Evolutionary conservation across 495 filamentous ascomycete genomes (phyloP).

Genomic region (Penicillium paradoxum): DNA sequence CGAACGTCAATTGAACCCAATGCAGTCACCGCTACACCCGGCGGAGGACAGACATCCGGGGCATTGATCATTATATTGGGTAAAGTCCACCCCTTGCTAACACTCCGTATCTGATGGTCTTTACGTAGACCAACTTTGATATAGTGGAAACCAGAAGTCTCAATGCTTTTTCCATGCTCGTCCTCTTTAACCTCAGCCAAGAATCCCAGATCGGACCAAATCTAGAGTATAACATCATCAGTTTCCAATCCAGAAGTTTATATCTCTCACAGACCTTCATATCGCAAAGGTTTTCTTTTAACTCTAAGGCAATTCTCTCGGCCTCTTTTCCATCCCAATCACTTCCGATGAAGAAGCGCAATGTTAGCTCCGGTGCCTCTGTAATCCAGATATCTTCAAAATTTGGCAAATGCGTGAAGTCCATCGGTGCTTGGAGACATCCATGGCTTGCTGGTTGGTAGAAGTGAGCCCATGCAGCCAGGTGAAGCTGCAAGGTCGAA

Average conservation of each 20-base stretch:
- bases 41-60: conserved; percentile 17
- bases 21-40: conserved; percentile 8
- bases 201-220: conserved; percentile 35
- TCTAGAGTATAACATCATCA: conserved; percentile 9
- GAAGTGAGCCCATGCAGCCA: conserved; percentile 11
- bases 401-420: conserved; percentile 1
- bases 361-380: conserved; percentile 26
- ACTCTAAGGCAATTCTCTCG: conserved; percentile 10
- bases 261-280: conserved; percentile 22
- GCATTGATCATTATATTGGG: conserved; percentile 16
- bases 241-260: neutral
- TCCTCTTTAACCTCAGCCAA: conserved; percentile 19
- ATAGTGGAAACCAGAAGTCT: neutral
- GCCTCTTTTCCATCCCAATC: neutral
- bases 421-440: neutral
- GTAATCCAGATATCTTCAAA: conserved; percentile 24
- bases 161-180: neutral
- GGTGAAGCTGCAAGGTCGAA: conserved; percentile 14
- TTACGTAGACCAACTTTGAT: conserved; percentile 27
- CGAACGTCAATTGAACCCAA: conserved; percentile 23
- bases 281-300: conserved; percentile 22
- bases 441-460: neutral
- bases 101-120: neutral
- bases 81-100: conserved; percentile 6
- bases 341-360: conserved; percentile 19